Base-by-base conservation (phyloP, 108 stramenopile species). In the Cafeteria roenbergensis region DNA sequence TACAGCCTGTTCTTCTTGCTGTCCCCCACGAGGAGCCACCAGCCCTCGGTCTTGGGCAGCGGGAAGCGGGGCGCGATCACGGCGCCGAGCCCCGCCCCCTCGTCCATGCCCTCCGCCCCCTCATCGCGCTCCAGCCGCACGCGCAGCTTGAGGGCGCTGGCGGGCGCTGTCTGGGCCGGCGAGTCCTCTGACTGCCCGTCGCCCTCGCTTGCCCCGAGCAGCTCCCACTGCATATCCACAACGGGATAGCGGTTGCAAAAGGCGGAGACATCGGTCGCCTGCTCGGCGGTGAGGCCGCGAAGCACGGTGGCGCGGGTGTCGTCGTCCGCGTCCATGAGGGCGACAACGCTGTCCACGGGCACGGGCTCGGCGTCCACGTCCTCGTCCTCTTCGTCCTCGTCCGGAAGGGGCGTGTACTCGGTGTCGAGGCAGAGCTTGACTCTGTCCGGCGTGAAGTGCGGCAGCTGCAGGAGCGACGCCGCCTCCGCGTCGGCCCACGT, bases 221-320 rank as follows among this genome's bases (percentile, higher is more conserved):
- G 87, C 59, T 84, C 73, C 62, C 82, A 91, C n/a, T 80, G 60
- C 29, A 99, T 78, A 31, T 97, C 95, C 36, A 99, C 75, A 57
- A 87, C 90, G 0, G 97, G 97, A 66, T 91, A 99, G 63, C 80
- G 82, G 78, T 99, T 99, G 82, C 95, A 99, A 73, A 96, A 99
- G 20, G 81, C 82, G 17, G 96, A 94, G 36, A 95, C 91, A 66
- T 94, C 94, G 31, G 89, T 90, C 88, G 94, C 89, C 60, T 78
- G 71, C 51, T 80, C 80, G 26, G 90, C 88, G 0, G 89, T 85
- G 29, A 96, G 81, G 67, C 82, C 82, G n/a, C n/a, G n/a, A 28
- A 95, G 82, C 30, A 95, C 69, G 53, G 86, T 74, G 67, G 86
- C 90, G 65, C 94, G 54, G 0, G 92, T 87, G 63, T 92, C 91